Base-by-base conservation (phyloP, 768 basidiomycete species). In the Hericium coralloides region DNA sequence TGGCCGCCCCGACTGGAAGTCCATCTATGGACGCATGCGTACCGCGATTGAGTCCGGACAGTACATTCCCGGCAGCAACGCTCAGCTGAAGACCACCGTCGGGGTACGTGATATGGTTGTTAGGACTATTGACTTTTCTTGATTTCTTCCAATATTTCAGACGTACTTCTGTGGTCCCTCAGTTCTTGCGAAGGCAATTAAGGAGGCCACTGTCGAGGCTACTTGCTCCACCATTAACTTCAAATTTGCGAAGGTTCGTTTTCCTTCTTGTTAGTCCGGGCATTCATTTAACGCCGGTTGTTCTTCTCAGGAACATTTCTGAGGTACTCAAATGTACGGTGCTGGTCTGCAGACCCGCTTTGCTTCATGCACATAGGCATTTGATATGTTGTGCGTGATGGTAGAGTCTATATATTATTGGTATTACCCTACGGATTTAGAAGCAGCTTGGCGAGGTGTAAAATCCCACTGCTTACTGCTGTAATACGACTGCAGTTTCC, bases 101-200 rank as follows among this genome's bases (percentile, higher is more conserved):
- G 89, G 84, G 38, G 89, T 92, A 71, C 68, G 50, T 53, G 52
- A 55, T 56, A 49, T 55, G 47, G 52, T 38, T 52, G 25, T 55
- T 15, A n/a, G 62, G 20, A 38, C 37, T 53, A 31, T 14, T 37
- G 36, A 25, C n/a, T 49, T 60, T 39, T 38, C 38, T 58, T n/a
- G 52, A 45, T 26, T 36, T 43, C 38, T 31, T 31, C 31, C 48
- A 52, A 22, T 55, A 38, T 37, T 56, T 22, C 54, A 88, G 87
- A 90, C 91, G 12, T 93, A 91, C 73, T 94, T 92, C 77, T 94
- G 92, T 66, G 92, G 92, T 31, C 91, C 93, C 22, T 78, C 78
- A 55, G 76, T 68, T 18, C 77, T 97, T 45, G 89, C 89, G 20
- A 87, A 86, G 66, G 73, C 81, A 12, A 84, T 97, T 72, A 87